phyloP scores from a whole-genome alignment of 306 rosid genomes.

The Quercus parvula region DNA sequence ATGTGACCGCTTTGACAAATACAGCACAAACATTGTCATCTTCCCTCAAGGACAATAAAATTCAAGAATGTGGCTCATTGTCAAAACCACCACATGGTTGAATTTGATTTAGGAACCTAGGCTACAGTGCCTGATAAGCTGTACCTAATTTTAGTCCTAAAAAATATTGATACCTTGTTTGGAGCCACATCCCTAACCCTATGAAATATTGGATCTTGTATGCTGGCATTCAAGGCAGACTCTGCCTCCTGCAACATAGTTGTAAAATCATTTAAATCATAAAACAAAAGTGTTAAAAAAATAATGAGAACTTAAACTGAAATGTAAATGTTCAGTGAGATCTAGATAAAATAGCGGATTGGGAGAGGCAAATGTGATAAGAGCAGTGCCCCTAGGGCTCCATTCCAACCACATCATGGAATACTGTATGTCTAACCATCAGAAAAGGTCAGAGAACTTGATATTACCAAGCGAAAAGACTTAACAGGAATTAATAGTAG shows the following conservation, averaged over 20 bases:
- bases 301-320: not conserved
- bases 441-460: not conserved
- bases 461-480: not conserved
- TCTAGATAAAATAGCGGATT: not conserved
- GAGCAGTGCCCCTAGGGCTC: not conserved
- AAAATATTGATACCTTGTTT: slow-evolving; percentile 62
- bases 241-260: slow-evolving; percentile 69
- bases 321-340: not conserved
- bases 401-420: slow-evolving; percentile 4
- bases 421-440: slow-evolving; percentile 6
- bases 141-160: no score
- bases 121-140: no score
- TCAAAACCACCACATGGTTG: no score
- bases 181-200: slow-evolving; percentile 97
- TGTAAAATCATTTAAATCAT: slow-evolving; percentile 1
- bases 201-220: slow-evolving; percentile 63
- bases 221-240: slow-evolving; percentile 59
- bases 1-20: no score
- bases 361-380: not conserved
- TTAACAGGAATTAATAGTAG: not conserved
- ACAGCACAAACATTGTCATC: not conserved
- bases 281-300: not conserved
- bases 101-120: no score
- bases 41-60: no score
- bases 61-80: no score